Conservation (phyloP, 371 early-diverging fungal genomes). For the Mortierella sp. region DNA sequence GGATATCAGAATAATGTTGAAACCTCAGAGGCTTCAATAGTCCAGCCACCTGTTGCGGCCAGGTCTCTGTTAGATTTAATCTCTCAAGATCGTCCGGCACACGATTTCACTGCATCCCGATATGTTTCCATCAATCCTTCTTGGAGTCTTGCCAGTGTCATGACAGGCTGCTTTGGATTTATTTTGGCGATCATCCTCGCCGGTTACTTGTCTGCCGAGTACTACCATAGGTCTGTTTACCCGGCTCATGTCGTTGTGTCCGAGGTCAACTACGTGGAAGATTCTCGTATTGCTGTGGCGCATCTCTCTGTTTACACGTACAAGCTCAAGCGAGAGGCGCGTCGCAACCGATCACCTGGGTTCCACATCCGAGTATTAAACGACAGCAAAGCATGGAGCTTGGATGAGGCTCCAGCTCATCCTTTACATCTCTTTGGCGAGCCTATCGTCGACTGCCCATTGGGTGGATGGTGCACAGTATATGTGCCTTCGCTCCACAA, state of each 20-base stretch:
- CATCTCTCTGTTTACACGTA: conserved; percentile 24
- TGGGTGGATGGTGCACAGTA: conserved; percentile 21
- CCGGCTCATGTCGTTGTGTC: conserved; percentile 29
- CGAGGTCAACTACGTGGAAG: conserved; percentile 16
- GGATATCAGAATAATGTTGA: not conserved
- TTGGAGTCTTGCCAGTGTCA: conserved; percentile 2
- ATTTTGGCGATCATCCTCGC: conserved; percentile 13
- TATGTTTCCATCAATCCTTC: conserved; percentile 5
- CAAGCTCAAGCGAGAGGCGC: conserved; percentile 12
- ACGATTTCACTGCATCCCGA: not conserved
- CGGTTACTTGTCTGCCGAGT: conserved; percentile 7
- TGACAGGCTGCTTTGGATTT: conserved; percentile 8
- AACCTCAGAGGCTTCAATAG: not conserved
- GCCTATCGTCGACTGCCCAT: conserved; percentile 18
- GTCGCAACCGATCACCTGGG: conserved; percentile 11
- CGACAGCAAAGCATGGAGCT: conserved; percentile 21
- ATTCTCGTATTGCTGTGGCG: conserved; percentile 15
- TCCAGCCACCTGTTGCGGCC: not conserved
- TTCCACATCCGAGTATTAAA: conserved; percentile 36
- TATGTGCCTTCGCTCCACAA: conserved; percentile 8
- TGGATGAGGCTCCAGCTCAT: conserved; percentile 32
- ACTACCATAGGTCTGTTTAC: not conserved
- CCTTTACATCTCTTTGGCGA: conserved; percentile 18
- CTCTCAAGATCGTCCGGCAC: not conserved
- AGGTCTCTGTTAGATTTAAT: not conserved